These are phyloP conservation scores for Fusarium redolens DNA, from an alignment of 2,329 filamentous ascomycete species.

Conservation along the genomic window DNA sequence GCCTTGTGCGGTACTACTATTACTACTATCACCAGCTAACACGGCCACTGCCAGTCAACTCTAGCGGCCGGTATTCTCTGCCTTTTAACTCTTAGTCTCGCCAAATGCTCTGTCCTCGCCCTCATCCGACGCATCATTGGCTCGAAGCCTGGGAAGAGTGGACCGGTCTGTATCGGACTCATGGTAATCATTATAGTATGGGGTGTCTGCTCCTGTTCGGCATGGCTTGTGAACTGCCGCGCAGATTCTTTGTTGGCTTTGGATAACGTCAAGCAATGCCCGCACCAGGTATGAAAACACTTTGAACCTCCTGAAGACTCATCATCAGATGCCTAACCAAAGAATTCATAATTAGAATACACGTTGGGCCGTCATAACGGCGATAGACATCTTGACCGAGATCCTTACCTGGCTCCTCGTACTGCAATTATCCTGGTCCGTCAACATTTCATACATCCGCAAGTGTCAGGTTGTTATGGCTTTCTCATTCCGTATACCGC, in stretches of 20 bases:
- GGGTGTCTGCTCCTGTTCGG: constrained; percentile 12
- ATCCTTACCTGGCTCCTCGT: constrained; percentile 21
- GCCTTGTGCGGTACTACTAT: not conserved
- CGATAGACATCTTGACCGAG: constrained; percentile 22
- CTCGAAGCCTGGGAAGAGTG: constrained; percentile 27
- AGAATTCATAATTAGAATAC: constrained; percentile 4
- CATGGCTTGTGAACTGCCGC: constrained; percentile 24
- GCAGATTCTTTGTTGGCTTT: constrained; percentile 3
- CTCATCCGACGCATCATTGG: constrained; percentile 35
- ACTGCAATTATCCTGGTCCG: constrained; percentile 16
- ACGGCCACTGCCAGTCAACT: not conserved
- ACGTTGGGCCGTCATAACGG: constrained; percentile 22
- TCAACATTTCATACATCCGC: constrained; percentile 22
- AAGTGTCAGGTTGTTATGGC: constrained; percentile 30
- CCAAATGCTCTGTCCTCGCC: constrained; percentile 37
- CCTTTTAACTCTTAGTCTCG: constrained; percentile 11
- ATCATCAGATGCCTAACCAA: not conserved
- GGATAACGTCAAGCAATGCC: constrained; percentile 12
- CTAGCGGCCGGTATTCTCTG: constrained; percentile 20
- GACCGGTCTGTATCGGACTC: constrained; percentile 13
- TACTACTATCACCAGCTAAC: constrained; percentile 11
- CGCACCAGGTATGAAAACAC: constrained; percentile 21
- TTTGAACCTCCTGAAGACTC: not conserved
- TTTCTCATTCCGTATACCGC: constrained; percentile 35
- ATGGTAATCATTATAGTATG: constrained; percentile 11